Percentiles rank a stretch among this genome's conserved stretches.
Conservation (phyloP, 2,329 filamentous ascomycete species). For the Tolypocladium nubicola region DNA sequence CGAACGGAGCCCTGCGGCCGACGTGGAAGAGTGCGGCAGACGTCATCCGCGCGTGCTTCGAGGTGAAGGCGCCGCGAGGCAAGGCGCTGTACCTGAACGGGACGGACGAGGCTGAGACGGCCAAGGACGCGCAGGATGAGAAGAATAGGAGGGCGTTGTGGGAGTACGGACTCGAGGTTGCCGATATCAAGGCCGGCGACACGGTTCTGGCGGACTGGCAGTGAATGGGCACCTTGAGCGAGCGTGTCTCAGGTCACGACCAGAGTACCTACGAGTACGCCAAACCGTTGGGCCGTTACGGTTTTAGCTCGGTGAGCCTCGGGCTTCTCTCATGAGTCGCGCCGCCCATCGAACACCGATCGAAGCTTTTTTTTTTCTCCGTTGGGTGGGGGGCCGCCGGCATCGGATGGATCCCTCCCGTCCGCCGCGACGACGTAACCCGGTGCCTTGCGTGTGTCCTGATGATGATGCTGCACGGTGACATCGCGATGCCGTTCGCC, state of each 20-base stretch:
- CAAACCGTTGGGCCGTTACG: not conserved
- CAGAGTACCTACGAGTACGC: not conserved
- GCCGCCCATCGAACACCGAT: not conserved
- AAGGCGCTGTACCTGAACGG: conserved; percentile 24
- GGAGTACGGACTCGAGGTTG: conserved; percentile 16
- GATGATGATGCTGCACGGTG: too few species aligned
- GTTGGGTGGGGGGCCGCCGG: not conserved
- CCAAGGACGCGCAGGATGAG: conserved; percentile 18
- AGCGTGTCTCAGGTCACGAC: not conserved
- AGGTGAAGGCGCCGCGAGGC: conserved; percentile 13
- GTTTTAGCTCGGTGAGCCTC: not conserved
- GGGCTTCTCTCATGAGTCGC: not conserved
- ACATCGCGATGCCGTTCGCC: not conserved
- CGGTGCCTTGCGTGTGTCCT: not conserved
- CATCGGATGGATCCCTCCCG: not conserved
- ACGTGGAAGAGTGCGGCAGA: conserved; percentile 22
- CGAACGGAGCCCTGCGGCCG: conserved; percentile 20
- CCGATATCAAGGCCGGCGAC: conserved; percentile 13
- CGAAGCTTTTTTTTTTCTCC: not conserved
- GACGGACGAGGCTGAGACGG: conserved; percentile 14
- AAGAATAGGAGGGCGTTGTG: conserved; percentile 19
- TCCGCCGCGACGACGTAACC: not conserved
- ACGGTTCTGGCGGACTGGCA: conserved; percentile 16
- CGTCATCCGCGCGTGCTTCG: conserved; percentile 19
- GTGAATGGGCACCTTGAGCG: conserved; percentile 3